Evolutionary conservation across 1,139 yeast genomes (phyloP), one percentile per base, ranked within the genome.

Genomic region (Yamadazyma mexicana): DNA sequence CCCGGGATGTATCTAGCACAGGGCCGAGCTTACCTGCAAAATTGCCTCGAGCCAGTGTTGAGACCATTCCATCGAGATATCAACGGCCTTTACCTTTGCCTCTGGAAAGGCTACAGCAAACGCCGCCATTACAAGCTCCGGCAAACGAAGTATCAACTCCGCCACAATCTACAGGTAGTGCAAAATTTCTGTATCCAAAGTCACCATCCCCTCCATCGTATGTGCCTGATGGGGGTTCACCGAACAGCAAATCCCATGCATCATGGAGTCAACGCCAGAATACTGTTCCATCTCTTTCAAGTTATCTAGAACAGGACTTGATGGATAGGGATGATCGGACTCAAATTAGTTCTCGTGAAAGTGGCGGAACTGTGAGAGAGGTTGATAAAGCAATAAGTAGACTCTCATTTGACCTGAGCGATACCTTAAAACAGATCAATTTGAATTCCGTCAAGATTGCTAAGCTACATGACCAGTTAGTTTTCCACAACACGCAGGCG

Each of bases 401-500:
- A n/a, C 48, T 48, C 22, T 49, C 65, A 26, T 33, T 37, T 5
- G 43, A 48, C 2, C 25, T 59, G n/a, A 39, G 39, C 32, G 30
- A 31, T 7, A 11, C 23, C 7, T 18, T 49, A 4, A 39, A 41
- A 15, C 16, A 24, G 5, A 38, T 59, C 1, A 56, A 57, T 38
- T 48, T 31, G 5, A 31, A 39, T 16, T 22, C 32, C 4, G 9
- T 30, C 15, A 66, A 66, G 37, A 52, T 66, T 2, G 54, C 54
- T 12, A 66, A 66, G 1, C 53, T 72, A 6, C 54, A 57, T 40
- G 45, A 56, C 1, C 76, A 70, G 43, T 52, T 71, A 16, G 46
- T 40, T 20, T 69, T 65, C 45, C 76, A 71, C 43, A 53, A 59
- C 41, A 60, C 55, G 12, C 73, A 67, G 46, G 77, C 77, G 1